Evolutionary conservation across 352 stramenopile genomes (phyloP), one percentile per base, ranked within the genome.

Genomic region (Phytophthora pluvialis): DNA sequence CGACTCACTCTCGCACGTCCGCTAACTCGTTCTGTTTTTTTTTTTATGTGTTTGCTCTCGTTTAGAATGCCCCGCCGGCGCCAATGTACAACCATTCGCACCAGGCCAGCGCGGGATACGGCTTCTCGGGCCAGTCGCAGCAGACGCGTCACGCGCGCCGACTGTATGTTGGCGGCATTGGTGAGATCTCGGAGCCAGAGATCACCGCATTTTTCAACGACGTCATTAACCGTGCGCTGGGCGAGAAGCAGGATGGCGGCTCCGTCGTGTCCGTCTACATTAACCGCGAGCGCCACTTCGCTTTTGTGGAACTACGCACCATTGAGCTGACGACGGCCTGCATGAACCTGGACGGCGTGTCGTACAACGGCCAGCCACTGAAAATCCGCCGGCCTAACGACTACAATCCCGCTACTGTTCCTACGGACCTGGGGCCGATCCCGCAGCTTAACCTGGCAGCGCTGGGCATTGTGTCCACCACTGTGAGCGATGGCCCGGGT

Each of bases 371-470:
- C n/a, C 80, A 93, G 62, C 93, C 95, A 39, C 76, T 99, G 50
- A 98, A 98, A 76, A 93, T 99, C 46, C 95, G 97, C 49, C 90
- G 98, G 25, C 97, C 98, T 11, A 99, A 99, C 64, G 97, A 99
- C 76, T 99, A 99, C 82, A 98, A 99, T 78, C 88, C 96, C 2
- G 63, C 76, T 31, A 85, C 83, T 6, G 84, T 99, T 48, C 94
- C 97, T 3, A 89, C 79, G 74, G 61, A 90, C 46, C 64, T 98
- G 0, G 90, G 90, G 15, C 83, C 89, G n/a, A 92, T 97, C 48
- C 90, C 91, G 26, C 64, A 91, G 62, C 77, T 98, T 15, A 95
- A 98, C 71, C 64, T 97, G 25, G 89, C 89, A 21, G 91, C 90
- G 15, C 74, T 99, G 11, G 96, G 97, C 0, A 98, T 99, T 60